These are phyloP conservation scores for Knufia petricola DNA, from an alignment of 2,329 filamentous ascomycete genomes.

Conservation along the genomic window DNA sequence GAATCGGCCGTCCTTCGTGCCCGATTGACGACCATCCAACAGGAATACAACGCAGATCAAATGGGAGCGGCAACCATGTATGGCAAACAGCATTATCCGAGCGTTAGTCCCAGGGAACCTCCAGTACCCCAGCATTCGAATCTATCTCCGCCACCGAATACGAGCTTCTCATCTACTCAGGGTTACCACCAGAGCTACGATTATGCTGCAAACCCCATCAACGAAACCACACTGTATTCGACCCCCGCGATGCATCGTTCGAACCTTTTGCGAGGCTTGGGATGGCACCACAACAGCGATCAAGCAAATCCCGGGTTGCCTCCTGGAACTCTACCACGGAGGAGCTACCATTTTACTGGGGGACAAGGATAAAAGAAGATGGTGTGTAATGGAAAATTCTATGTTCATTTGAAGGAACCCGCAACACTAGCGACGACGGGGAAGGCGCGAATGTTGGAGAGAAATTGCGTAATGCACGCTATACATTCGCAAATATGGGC, in stretches of 20 bases:
- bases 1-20: constrained; percentile 22
- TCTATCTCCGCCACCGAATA: background rate
- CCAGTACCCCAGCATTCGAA: background rate
- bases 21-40: constrained; percentile 17
- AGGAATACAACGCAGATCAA: constrained; percentile 8
- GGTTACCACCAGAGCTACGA: background rate
- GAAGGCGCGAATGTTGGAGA: background rate
- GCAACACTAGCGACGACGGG: too few relatives aligned
- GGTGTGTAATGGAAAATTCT: too few relatives aligned
- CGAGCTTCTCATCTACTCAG: background rate
- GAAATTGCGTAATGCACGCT: background rate
- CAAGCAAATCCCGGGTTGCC: constrained; percentile 13
- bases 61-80: background rate
- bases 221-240: background rate
- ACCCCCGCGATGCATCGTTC: constrained; percentile 36
- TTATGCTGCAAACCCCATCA: background rate
- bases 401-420: too few relatives aligned
- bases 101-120: background rate
- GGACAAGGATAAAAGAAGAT: background rate
- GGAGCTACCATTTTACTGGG: constrained; percentile 21
- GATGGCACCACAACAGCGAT: background rate
- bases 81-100: background rate
- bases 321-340: constrained; percentile 16
- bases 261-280: background rate
- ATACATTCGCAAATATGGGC: background rate